Evolutionary conservation across 805 yeast genomes (phyloP).

Genomic region (Candida manassasensis): DNA sequence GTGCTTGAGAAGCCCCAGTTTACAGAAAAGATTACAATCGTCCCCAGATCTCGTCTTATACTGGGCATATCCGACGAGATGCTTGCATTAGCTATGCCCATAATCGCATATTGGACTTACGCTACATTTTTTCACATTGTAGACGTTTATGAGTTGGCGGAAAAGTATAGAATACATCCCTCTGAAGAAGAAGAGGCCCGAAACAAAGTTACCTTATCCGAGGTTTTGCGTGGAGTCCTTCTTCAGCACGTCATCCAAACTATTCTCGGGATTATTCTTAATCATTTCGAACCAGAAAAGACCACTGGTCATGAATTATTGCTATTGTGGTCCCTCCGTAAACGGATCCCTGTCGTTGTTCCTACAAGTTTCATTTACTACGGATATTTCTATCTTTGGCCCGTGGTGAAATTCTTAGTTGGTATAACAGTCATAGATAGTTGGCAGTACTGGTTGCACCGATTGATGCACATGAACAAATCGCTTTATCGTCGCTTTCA

Average conservation of each 20-base stretch:
- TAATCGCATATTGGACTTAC: conserved; percentile 78
- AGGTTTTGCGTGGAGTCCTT: conserved; percentile 77
- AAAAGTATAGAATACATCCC: conserved; percentile 85
- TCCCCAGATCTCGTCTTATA: conserved; percentile 41
- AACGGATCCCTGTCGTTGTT: conserved; percentile 30
- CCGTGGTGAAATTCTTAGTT: conserved; percentile 48
- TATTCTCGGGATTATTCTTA: conserved; percentile 54
- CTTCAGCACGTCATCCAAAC: conserved; percentile 85
- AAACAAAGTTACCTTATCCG: conserved; percentile 65
- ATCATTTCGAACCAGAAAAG: conserved; percentile 52
- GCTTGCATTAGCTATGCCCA: conserved; percentile 69
- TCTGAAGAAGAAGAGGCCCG: conserved; percentile 74
- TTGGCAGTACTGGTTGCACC: conserved; percentile 92
- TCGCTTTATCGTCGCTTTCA: conserved; percentile 76
- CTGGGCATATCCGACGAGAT: conserved; percentile 66
- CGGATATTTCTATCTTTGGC: conserved; percentile 59
- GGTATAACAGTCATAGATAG: conserved; percentile 82
- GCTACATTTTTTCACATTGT: conserved; percentile 70
- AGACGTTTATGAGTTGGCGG: conserved; percentile 73
- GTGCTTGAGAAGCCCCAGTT: conserved; percentile 1
- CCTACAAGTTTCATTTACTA: conserved; percentile 48
- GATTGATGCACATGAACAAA: conserved; percentile 82
- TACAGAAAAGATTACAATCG: conserved; percentile 9
- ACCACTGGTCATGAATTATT: conserved; percentile 47
- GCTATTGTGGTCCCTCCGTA: conserved; percentile 44